Conservation (phyloP, 164 flowering plant genomes). For the Akebia trifoliata region DNA sequence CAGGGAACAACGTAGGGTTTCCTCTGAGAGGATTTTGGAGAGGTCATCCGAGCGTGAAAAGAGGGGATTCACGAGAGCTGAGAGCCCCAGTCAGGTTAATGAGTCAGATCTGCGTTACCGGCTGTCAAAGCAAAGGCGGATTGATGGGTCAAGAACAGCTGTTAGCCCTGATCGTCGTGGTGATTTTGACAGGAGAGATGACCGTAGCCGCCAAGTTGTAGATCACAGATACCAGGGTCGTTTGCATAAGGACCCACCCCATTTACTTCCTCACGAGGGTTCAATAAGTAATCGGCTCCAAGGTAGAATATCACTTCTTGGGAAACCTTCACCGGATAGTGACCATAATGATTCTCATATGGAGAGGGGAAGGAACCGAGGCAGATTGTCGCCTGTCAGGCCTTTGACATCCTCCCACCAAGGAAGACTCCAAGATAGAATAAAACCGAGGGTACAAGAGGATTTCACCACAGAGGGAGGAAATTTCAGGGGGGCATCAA, state of each 20-base stretch:
- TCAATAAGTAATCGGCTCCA: slow-evolving; percentile 57
- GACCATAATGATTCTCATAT: slow-evolving; percentile 18
- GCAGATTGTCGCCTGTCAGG: slow-evolving; percentile 45
- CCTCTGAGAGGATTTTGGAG: slow-evolving; percentile 26
- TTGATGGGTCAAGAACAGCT: slow-evolving; percentile 59
- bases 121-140: slow-evolving; percentile 57
- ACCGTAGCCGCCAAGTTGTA: slow-evolving; percentile 26
- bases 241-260: slow-evolving; percentile 35
- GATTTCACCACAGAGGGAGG: slow-evolving; percentile 32
- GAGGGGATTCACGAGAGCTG: slow-evolving; percentile 35
- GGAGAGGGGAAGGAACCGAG: slow-evolving; percentile 39
- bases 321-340: slow-evolving; percentile 32
- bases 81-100: slow-evolving; percentile 38
- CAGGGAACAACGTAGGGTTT: slow-evolving; percentile 38
- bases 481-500: slow-evolving; percentile 20
- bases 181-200: slow-evolving; percentile 24
- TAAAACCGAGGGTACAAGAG: slow-evolving; percentile 34
- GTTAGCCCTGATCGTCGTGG: slow-evolving; percentile 37
- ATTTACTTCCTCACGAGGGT: slow-evolving; percentile 31
- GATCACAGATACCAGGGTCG: slow-evolving; percentile 32
- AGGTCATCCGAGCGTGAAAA: slow-evolving; percentile 36
- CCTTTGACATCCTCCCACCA: slow-evolving; percentile 26
- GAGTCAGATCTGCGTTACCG: slow-evolving; percentile 61
- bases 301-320: slow-evolving; percentile 60
- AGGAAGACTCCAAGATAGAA: slow-evolving; percentile 47